Evolutionary conservation across 129 eudicot genomes (phyloP).

Genomic region (Arctium lappa): DNA sequence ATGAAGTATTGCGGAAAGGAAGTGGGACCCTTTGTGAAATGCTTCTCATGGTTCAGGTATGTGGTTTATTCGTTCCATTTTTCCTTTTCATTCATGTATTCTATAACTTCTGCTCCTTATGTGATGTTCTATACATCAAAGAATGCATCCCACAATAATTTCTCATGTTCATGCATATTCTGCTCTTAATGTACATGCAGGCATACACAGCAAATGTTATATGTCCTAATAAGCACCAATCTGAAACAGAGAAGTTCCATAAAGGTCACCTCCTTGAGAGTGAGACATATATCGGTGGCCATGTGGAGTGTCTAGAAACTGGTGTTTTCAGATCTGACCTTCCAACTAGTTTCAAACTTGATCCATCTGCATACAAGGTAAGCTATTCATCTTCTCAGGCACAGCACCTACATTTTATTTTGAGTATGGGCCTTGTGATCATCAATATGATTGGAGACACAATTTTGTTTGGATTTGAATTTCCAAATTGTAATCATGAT

Average conservation of each 20-base stretch:
- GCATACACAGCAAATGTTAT: slow-evolving; percentile 92
- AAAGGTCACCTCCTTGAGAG: slow-evolving; percentile 81
- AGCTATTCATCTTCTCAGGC: slow-evolving; percentile 13
- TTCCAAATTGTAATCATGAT: not conserved
- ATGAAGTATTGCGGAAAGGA: slow-evolving; percentile 98
- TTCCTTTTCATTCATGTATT: not conserved
- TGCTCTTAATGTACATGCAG: slow-evolving; percentile 41
- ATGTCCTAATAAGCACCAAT: slow-evolving; percentile 98
- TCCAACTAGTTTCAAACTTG: slow-evolving; percentile 94
- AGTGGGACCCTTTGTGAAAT: slow-evolving; percentile 99
- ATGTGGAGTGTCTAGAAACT: slow-evolving; percentile 98
- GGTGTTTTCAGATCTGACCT: slow-evolving; percentile 99
- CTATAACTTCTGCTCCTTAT: not conserved
- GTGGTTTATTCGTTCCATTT: slow-evolving; percentile 19
- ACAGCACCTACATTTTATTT: not conserved
- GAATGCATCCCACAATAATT: not conserved
- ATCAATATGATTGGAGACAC: not conserved
- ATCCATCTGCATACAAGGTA: slow-evolving; percentile 89
- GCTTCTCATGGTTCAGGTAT: slow-evolving; percentile 99
- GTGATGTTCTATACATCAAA: not conserved
- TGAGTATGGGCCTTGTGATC: not conserved
- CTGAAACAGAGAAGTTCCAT: slow-evolving; percentile 91
- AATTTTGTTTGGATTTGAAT: not conserved
- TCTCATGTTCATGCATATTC: not conserved
- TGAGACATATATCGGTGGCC: slow-evolving; percentile 99